Evolutionary conservation across 345 rosid genomes (phyloP).

Genomic region (Erysimum cheiranthoides): DNA sequence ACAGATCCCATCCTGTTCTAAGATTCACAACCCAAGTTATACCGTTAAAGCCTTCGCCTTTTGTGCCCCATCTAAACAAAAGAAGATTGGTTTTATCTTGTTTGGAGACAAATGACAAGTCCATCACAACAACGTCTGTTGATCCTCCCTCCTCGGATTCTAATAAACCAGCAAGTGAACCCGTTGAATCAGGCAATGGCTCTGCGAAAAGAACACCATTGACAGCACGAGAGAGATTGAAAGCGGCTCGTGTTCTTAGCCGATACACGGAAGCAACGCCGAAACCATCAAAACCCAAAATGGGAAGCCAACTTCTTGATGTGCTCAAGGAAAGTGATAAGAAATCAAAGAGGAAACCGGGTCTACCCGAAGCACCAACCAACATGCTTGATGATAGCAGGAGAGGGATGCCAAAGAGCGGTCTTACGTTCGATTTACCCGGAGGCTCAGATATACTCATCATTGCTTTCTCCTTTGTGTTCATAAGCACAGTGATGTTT

Average conservation of each 20-base stretch:
- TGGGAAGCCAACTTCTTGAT: constrained; percentile 77
- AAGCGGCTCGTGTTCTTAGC: constrained; percentile 83
- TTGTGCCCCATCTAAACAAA: constrained; percentile 9
- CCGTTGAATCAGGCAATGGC: constrained; percentile 49
- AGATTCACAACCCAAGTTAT: too few relatives aligned
- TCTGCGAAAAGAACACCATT: constrained; percentile 60
- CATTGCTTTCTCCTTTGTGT: constrained; percentile 69
- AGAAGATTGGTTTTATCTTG: constrained; percentile 45
- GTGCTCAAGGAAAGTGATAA: constrained; percentile 76
- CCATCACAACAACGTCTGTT: constrained; percentile 28
- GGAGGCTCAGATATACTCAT: constrained; percentile 76
- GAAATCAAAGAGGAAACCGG: constrained; percentile 68
- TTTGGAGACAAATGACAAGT: constrained; percentile 52
- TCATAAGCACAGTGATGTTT: constrained; percentile 89
- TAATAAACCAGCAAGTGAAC: constrained; percentile 37
- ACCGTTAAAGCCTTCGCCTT: constrained; percentile 29
- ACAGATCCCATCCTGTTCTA: constrained; percentile 7
- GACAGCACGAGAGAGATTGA: constrained; percentile 84
- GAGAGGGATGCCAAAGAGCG: constrained; percentile 80
- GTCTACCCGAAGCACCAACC: constrained; percentile 88
- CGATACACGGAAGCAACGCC: constrained; percentile 63
- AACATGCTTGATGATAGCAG: constrained; percentile 89
- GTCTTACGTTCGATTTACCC: constrained; percentile 77
- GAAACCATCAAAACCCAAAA: constrained; percentile 59
- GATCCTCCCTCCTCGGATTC: constrained; percentile 34